Evolutionary conservation across 2,329 filamentous ascomycete species (phyloP).

Genomic region (Trichoderma afroharzianum): DNA sequence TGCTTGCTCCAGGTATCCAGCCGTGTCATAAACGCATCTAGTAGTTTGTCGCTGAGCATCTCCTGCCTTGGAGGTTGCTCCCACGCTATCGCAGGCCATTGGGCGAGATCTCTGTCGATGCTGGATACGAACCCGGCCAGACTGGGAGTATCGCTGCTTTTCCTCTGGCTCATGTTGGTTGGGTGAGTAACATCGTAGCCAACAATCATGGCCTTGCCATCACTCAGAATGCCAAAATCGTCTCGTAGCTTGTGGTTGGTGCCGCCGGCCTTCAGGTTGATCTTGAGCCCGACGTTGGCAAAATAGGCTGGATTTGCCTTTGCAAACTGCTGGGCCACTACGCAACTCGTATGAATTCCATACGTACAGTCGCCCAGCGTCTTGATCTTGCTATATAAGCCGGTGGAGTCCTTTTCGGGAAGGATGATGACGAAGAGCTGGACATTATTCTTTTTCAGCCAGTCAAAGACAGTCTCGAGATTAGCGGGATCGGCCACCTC

Average conservation of each 20-base stretch:
- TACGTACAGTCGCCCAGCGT: constrained; percentile 60
- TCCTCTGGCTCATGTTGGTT: constrained; percentile 49
- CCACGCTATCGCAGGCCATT: constrained; percentile 75
- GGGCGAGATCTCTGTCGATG: constrained; percentile 63
- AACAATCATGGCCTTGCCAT: constrained; percentile 77
- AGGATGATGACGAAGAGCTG: constrained; percentile 61
- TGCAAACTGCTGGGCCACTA: constrained; percentile 42
- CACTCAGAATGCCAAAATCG: constrained; percentile 57
- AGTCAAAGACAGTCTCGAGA: constrained; percentile 32
- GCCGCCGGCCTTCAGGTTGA: constrained; percentile 78
- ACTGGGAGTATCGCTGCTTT: constrained; percentile 54
- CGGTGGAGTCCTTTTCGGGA: constrained; percentile 44
- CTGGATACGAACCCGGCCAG: constrained; percentile 79
- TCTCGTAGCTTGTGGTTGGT: constrained; percentile 62
- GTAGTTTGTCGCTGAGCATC: constrained; percentile 61
- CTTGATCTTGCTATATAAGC: constrained; percentile 65
- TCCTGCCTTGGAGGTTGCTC: constrained; percentile 65
- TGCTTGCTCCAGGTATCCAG: constrained; percentile 60
- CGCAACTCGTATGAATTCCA: constrained; percentile 68
- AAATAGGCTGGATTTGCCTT: constrained; percentile 47
- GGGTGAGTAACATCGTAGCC: constrained; percentile 90
- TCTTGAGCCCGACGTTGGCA: constrained; percentile 70
- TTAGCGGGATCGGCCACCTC: constrained; percentile 9
- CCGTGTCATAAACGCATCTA: constrained; percentile 60
- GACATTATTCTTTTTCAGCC: constrained; percentile 31